These are phyloP conservation scores for Penicillium sp. DNA, from an alignment of 2,329 filamentous ascomycete species.

Conservation along the genomic window DNA sequence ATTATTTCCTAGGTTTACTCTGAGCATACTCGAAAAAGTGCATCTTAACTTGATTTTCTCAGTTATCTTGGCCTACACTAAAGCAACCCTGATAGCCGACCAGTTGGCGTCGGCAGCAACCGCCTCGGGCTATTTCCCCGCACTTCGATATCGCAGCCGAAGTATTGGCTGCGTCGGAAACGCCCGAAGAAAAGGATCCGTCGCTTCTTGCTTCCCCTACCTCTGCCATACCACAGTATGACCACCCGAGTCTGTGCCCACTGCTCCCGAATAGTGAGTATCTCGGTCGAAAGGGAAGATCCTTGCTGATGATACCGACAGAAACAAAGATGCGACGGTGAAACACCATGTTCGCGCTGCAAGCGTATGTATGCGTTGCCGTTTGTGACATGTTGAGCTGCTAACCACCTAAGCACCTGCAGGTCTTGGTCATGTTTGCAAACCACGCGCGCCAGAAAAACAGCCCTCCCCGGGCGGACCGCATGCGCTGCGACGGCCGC, in stretches of 20 bases:
- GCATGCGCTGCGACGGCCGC: slow-evolving; percentile 15
- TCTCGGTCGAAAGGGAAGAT: too few relatives aligned
- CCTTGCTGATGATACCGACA: slow-evolving; percentile 2
- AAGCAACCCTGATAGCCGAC: too few relatives aligned
- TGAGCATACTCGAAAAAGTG: too few relatives aligned
- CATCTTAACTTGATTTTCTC: too few relatives aligned
- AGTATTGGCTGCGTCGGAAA: background rate
- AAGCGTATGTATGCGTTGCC: slow-evolving; percentile 20
- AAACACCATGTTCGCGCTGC: slow-evolving; percentile 27
- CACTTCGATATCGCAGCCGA: background rate
- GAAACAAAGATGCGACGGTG: slow-evolving; percentile 34
- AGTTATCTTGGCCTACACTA: too few relatives aligned
- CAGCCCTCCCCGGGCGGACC: background rate
- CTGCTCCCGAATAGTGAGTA: slow-evolving; percentile 17
- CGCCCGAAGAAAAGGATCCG: background rate
- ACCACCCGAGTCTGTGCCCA: slow-evolving; percentile 20
- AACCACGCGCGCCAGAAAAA: slow-evolving; percentile 16
- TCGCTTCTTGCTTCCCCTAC: background rate
- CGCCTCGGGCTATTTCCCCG: background rate
- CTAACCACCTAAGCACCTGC: background rate
- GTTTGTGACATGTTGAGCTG: background rate
- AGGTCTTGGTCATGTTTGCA: slow-evolving; percentile 27
- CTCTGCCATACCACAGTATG: background rate
- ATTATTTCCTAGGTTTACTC: too few relatives aligned
- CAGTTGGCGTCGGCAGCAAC: background rate